phyloP scores from a whole-genome alignment of 2,329 filamentous ascomycete species.

The Pseudogymnoascus sp. region DNA sequence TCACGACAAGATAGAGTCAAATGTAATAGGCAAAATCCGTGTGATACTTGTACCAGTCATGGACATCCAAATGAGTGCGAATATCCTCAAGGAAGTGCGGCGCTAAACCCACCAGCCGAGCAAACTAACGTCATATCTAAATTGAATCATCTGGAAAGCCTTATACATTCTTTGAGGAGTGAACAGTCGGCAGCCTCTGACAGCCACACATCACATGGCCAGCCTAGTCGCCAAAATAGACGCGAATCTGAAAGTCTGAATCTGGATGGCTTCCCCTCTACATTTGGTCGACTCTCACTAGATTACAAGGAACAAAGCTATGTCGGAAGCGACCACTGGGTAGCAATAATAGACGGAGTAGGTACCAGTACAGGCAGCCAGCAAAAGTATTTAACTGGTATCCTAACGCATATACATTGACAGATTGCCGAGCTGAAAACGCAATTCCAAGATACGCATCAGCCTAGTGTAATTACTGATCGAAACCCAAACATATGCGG shows the following conservation, averaged over 20 bases:
- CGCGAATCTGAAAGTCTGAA: background rate
- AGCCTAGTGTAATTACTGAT: background rate
- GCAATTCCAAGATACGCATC: slow-evolving; percentile 41
- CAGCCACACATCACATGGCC: background rate
- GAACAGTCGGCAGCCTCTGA: background rate
- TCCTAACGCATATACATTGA: background rate
- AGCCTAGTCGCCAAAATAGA: background rate
- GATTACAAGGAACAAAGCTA: slow-evolving; percentile 38
- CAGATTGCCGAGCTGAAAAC: slow-evolving; percentile 52
- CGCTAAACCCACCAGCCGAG: slow-evolving; percentile 35
- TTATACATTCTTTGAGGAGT: slow-evolving; percentile 47
- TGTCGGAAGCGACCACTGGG: slow-evolving; percentile 50
- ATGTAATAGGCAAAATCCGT: slow-evolving; percentile 47
- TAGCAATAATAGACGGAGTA: slow-evolving; percentile 52
- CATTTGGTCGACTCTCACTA: slow-evolving; percentile 20
- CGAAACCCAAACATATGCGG: slow-evolving; percentile 8
- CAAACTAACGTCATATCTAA: slow-evolving; percentile 45
- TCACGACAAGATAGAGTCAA: slow-evolving; percentile 30
- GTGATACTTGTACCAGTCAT: slow-evolving; percentile 46
- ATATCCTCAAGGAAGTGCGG: slow-evolving; percentile 28
- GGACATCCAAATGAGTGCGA: slow-evolving; percentile 39
- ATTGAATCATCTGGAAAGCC: slow-evolving; percentile 47
- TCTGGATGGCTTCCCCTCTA: background rate
- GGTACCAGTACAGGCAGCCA: slow-evolving; percentile 20
- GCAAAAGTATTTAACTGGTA: background rate